Conservation (phyloP, 371 early-diverging fungal species). For the Mucor circinelloides region DNA sequence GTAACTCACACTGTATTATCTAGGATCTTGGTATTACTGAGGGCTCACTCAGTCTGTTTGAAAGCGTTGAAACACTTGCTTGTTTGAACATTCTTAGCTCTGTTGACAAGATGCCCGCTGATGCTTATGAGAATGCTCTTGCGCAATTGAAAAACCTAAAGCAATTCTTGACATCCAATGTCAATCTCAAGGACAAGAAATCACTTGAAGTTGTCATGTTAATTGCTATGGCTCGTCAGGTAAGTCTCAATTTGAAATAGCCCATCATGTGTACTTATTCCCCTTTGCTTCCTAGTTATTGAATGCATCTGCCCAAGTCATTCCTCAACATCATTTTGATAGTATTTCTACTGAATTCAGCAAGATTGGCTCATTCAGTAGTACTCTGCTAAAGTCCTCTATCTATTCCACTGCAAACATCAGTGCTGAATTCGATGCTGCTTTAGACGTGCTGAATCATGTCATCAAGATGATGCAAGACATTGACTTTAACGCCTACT, state of each 20-base stretch:
- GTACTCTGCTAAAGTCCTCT: constrained; percentile 11
- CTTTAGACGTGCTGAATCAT: background rate
- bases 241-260: constrained; percentile 10
- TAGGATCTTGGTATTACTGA: constrained; percentile 41
- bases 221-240: constrained; percentile 42
- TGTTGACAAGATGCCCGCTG: constrained; percentile 44
- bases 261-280: background rate
- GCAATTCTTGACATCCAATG: constrained; percentile 28
- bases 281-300: constrained; percentile 15
- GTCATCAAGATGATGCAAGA: constrained; percentile 10
- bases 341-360: constrained; percentile 12
- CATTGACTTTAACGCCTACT: constrained; percentile 25
- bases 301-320: constrained; percentile 21
- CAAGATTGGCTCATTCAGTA: constrained; percentile 9
- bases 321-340: constrained; percentile 5
- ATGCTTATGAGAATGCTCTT: constrained; percentile 41
- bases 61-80: constrained; percentile 57
- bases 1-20: background rate
- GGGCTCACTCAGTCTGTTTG: constrained; percentile 59
- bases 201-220: constrained; percentile 36
- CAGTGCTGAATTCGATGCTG: constrained; percentile 17
- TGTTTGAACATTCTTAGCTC: constrained; percentile 59
- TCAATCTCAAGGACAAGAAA: constrained; percentile 32
- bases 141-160: constrained; percentile 33
- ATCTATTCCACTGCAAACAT: constrained; percentile 16